Evolutionary conservation across 2,329 filamentous ascomycete species (phyloP).

Genomic region (Colletotrichum chlorophyti): DNA sequence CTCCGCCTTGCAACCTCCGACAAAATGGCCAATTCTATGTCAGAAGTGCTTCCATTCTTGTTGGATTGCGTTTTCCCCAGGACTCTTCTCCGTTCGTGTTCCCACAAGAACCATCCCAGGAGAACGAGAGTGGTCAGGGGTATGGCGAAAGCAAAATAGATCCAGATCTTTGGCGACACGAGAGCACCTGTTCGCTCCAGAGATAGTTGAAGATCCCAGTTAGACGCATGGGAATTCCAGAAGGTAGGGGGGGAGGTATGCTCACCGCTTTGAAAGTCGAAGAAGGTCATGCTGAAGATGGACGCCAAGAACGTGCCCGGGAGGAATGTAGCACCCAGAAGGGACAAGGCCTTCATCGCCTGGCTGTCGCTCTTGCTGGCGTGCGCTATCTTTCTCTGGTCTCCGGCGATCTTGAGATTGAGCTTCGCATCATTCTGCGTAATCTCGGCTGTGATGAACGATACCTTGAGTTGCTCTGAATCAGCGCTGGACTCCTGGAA

Average conservation of each 20-base stretch:
- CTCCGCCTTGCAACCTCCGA: not conserved
- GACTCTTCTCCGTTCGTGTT: not conserved
- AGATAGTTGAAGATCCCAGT: no score
- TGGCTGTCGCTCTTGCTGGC: conserved; percentile 66
- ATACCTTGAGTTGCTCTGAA: not conserved
- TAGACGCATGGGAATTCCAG: not conserved
- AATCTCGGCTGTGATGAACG: conserved; percentile 59
- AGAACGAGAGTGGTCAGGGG: conserved; percentile 51
- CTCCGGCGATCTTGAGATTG: conserved; percentile 66
- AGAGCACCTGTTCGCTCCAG: no score
- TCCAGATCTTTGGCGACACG: conserved; percentile 62
- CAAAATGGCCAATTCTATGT: not conserved
- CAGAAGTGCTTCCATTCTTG: not conserved
- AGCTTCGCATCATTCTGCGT: conserved; percentile 68
- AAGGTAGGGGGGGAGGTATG: not conserved
- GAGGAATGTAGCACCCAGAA: conserved; percentile 67
- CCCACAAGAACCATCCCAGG: not conserved
- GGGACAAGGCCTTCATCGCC: conserved; percentile 69
- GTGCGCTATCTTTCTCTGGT: conserved; percentile 65
- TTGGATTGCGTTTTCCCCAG: not conserved
- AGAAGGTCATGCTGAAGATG: conserved; percentile 71
- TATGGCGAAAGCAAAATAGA: conserved; percentile 67
- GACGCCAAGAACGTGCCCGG: conserved; percentile 69
- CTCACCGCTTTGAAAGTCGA: conserved; percentile 61
- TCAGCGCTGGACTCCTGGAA: not conserved